Evolutionary conservation across 331 rosid species (phyloP), one percentile per base, ranked within the genome.

Genomic region (Arachis monticola): DNA sequence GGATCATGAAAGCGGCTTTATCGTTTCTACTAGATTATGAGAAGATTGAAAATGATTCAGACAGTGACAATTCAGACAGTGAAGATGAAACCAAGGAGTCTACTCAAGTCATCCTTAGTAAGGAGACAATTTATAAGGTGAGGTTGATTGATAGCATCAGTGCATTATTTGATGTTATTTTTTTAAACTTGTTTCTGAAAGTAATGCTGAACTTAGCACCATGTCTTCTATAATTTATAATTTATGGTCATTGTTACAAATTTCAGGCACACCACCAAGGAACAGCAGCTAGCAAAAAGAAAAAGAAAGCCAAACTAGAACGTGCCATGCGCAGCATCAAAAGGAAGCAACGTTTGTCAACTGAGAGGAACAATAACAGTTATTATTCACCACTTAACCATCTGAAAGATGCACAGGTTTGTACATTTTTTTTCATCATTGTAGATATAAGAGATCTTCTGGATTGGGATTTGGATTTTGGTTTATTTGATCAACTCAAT

Each of bases 321-420:
- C 96, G 91, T 55, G 93, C 84, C 63, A 76, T 85, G 17, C 89
- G 96, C 69, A 92, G 86, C 76, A 79, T 94, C 83, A 91, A 90
- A 83, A 91, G 78, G 76, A 73, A 91, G 64, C 97, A 94, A 61
- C 95, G 91, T 12, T 1, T 79, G 35, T 83, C 97, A 8, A 85
- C 93, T 50, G 92, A 90, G 60, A 85, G 41, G 73, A 83, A 14
- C 72, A 62, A 46, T 61, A 72, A 79, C 61, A 86, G 56, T 80
- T 83, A 87, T 72, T 92, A 92, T 82, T 90, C 97, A 41, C 98
- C 96, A n/a, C 94, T 93, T 72, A 88, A 87, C 79, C 97, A 91
- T 83, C 84, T 91, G 76, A 88, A 74, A 79, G 97, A 93, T 86
- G 82, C 95, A 46, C 97, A 93, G 97, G 98, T 91, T 80, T 64